Percentiles rank a stretch among this genome's conserved stretches.
These are phyloP conservation scores for Lepidopterella palustris DNA, from an alignment of 495 filamentous ascomycete species.

Conservation along the genomic window DNA sequence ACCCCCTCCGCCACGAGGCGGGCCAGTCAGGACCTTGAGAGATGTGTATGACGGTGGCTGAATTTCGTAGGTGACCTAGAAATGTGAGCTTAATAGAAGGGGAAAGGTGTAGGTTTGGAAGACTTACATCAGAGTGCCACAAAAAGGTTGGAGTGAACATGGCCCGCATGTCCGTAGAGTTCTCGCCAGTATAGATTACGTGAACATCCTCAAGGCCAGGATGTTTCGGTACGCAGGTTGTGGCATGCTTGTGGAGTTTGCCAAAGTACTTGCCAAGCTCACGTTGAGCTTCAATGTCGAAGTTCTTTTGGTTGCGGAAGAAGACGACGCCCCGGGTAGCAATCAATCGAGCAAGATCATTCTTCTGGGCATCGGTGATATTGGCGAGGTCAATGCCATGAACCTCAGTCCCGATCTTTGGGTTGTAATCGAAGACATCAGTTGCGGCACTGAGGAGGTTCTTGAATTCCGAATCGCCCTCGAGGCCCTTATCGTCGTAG, in stretches of 20 bases:
- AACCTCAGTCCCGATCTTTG: slow-evolving; percentile 68
- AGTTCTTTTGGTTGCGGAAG: slow-evolving; percentile 61
- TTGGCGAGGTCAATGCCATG: slow-evolving; percentile 61
- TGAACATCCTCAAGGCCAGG: slow-evolving; percentile 62
- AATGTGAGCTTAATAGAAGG: slow-evolving; percentile 3
- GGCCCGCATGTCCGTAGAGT: slow-evolving; percentile 46
- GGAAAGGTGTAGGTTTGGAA: not conserved
- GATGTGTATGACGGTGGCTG: slow-evolving; percentile 75
- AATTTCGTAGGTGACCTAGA: slow-evolving; percentile 52
- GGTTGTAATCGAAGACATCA: slow-evolving; percentile 55
- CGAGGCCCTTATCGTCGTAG: slow-evolving; percentile 51
- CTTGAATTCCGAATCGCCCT: slow-evolving; percentile 51
- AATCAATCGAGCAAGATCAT: slow-evolving; percentile 67
- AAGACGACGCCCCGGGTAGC: slow-evolving; percentile 67
- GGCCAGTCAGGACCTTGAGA: slow-evolving; percentile 61
- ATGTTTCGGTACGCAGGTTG: slow-evolving; percentile 52
- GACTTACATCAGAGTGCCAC: slow-evolving; percentile 56
- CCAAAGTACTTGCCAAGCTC: slow-evolving; percentile 62
- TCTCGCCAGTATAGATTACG: slow-evolving; percentile 59
- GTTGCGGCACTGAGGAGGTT: slow-evolving; percentile 51
- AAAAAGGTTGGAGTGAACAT: slow-evolving; percentile 40
- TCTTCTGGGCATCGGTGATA: slow-evolving; percentile 61
- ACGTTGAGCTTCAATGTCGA: slow-evolving; percentile 61
- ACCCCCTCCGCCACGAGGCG: slow-evolving; percentile 62
- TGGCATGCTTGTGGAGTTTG: slow-evolving; percentile 57